phyloP scores from a whole-genome alignment of 139 green algal genomes.

The Volvox reticuliferus region DNA sequence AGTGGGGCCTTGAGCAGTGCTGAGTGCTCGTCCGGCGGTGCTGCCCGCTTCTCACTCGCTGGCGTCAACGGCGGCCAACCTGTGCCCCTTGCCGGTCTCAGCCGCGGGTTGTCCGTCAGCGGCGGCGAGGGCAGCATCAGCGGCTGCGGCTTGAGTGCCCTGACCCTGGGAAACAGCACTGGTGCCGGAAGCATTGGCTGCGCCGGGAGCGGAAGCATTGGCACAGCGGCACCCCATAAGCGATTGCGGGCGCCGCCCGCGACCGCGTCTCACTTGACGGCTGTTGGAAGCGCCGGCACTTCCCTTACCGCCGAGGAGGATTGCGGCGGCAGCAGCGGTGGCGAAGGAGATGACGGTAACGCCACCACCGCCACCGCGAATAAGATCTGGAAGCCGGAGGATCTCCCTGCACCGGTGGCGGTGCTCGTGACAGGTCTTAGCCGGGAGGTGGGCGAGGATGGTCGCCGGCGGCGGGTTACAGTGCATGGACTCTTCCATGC shows the following conservation, averaged over 20 bases:
- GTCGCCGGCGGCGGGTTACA: constrained; percentile 3
- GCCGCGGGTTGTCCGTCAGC: neutral
- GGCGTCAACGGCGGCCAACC: neutral
- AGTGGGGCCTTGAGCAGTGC: neutral
- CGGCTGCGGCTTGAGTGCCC: neutral
- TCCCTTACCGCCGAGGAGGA: neutral
- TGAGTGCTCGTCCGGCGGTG: constrained; percentile 1
- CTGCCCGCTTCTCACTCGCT: neutral
- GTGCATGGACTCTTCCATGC: constrained; percentile 19
- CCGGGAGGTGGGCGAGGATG: constrained; percentile 17
- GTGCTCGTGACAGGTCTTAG: constrained; percentile 20
- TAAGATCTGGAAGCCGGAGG: neutral
- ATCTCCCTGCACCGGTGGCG: constrained; percentile 11
- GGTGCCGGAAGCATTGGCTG: neutral
- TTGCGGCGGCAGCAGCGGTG: constrained; percentile 19
- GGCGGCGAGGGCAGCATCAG: constrained; percentile 7
- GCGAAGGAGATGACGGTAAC: neutral
- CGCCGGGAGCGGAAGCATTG: neutral
- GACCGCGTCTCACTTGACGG: neutral
- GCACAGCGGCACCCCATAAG: neutral
- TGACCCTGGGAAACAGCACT: neutral
- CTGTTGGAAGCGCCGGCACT: neutral
- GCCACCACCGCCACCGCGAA: neutral
- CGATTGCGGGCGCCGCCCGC: neutral
- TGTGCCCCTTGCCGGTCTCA: neutral